These are phyloP conservation scores for Quercus glauca DNA, from an alignment of 306 rosid genomes.

Conservation along the genomic window DNA sequence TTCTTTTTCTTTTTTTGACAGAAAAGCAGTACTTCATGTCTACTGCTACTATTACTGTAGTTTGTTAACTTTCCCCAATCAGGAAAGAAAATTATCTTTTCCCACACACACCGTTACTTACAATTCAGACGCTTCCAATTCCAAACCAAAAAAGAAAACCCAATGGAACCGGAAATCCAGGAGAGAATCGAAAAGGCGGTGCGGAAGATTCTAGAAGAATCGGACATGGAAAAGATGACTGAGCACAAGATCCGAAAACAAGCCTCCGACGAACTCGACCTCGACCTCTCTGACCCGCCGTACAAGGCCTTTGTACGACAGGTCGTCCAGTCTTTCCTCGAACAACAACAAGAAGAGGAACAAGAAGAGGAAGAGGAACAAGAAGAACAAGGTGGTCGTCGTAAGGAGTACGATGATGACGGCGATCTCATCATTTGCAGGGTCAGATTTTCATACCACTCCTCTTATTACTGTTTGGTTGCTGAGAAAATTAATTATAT, in stretches of 20 bases:
- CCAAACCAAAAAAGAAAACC: neutral
- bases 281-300: slow-evolving; percentile 61
- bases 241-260: slow-evolving; percentile 77
- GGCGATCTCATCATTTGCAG: slow-evolving; percentile 83
- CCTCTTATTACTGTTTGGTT: slow-evolving; percentile 1
- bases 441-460: slow-evolving; percentile 28
- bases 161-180: slow-evolving; percentile 58
- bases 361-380: neutral
- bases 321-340: slow-evolving; percentile 63
- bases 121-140: neutral
- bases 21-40: no score
- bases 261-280: slow-evolving; percentile 57
- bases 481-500: neutral
- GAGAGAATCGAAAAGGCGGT: slow-evolving; percentile 60
- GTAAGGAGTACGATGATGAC: slow-evolving; percentile 56
- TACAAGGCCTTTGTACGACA: slow-evolving; percentile 62
- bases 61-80: no score
- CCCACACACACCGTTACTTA: neutral
- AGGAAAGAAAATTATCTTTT: neutral
- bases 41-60: no score
- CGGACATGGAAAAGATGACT: slow-evolving; percentile 76
- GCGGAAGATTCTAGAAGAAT: slow-evolving; percentile 52
- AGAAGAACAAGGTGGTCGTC: neutral
- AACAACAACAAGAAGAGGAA: slow-evolving; percentile 37
- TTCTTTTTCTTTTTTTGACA: no score